Base-by-base conservation (phyloP, 331 rosid genomes). In the Telfairia occidentalis region DNA sequence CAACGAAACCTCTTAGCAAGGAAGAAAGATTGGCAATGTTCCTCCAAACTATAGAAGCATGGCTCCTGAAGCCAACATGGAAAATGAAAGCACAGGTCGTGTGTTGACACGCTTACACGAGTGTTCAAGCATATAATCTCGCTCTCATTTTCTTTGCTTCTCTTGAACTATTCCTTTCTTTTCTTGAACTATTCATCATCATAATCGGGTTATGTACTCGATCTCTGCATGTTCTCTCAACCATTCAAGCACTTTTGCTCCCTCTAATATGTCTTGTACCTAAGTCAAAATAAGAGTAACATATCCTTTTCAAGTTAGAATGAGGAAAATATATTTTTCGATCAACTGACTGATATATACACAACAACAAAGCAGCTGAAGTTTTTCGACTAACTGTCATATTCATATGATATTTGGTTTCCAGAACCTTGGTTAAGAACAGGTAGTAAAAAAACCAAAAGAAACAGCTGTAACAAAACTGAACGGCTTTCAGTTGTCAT, bases 221-320 rank as follows among this genome's bases (percentile, higher is more conserved):
- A 94, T 73, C 60, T 86, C 97, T 54, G 96, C 87, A 52, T 88
- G 88, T 76, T 91, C 97, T 87, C 87, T 91, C 82, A 94, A 77
- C 97, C 97, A 94, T 84, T 94, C 97, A 78, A 94, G 97, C 81
- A 94, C 98, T 85, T 90, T 94, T 67, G 98, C 97, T 73, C 97
- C 98, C 81, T 91, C 98, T 57, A 94, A 84, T 82, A 94, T 91
- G 80, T 94, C 97, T 86, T 91, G 97, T 60, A 94, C 98, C 98
- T 94, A 81, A 75, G 82, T 15, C 50, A 76, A 16, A 28, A 12
- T 26, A 40, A 24, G 38, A 38, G 48, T 40, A 54, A 74, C 58
- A 23, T 23, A 57, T 52, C 38, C 32, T 54, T 52, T 74, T 57
- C 77, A 34, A 11, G 3, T 34, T 10, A 67, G 24, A 24, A 43